These are phyloP conservation scores for Gynandropsis gynandra DNA, from an alignment of 345 rosid species.

Conservation along the genomic window DNA sequence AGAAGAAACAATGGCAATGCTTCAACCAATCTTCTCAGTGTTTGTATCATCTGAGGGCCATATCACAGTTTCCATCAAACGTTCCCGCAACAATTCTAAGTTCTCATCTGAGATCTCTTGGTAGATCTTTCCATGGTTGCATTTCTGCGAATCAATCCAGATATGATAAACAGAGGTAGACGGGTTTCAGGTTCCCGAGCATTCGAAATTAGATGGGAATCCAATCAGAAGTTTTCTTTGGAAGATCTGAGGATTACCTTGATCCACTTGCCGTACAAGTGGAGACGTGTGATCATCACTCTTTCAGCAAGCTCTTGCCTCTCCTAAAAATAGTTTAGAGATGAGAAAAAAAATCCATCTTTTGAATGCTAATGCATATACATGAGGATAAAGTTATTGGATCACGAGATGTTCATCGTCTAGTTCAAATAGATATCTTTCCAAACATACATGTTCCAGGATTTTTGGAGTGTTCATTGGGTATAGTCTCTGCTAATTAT, in stretches of 20 bases:
- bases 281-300: constrained; percentile 94
- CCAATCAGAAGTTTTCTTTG: background rate
- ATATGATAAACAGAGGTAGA: background rate
- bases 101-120: constrained; percentile 83
- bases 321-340: constrained; percentile 45
- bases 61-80: constrained; percentile 77
- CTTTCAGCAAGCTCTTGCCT: constrained; percentile 89
- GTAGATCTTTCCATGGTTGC: constrained; percentile 84
- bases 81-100: constrained; percentile 88
- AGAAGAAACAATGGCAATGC: too few relatives aligned
- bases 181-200: background rate
- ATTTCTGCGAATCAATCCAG: constrained; percentile 42
- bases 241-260: constrained; percentile 41
- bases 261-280: constrained; percentile 85
- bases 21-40: constrained; percentile 67
- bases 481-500: too few relatives aligned
- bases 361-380: too few relatives aligned
- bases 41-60: constrained; percentile 93
- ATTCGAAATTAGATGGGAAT: background rate
- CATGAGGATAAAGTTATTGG: too few relatives aligned
- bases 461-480: too few relatives aligned
- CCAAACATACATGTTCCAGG: too few relatives aligned
- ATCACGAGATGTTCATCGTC: too few relatives aligned
- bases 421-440: too few relatives aligned
- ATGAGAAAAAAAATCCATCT: background rate